Conservation (phyloP, 805 yeast species). For the Danielozyma ontarioensis region DNA sequence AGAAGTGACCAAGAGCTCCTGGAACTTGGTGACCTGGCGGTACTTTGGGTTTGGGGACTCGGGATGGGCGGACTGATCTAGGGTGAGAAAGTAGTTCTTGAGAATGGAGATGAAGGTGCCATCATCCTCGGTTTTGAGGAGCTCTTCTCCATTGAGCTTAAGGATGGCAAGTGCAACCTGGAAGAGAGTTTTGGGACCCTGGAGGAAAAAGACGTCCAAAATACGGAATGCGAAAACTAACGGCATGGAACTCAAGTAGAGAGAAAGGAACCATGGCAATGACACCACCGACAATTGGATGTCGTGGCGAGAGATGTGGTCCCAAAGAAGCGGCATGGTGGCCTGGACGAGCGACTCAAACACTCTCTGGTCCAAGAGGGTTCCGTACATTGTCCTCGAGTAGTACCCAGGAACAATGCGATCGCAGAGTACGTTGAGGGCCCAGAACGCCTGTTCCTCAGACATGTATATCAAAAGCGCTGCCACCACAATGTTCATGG, state of each 20-base stretch:
- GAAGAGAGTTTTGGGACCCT: constrained; percentile 84
- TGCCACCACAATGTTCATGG: constrained; percentile 92
- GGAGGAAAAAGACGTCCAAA: constrained; percentile 81
- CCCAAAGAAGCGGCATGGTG: constrained; percentile 85
- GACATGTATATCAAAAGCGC: constrained; percentile 78
- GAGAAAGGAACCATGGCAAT: constrained; percentile 91
- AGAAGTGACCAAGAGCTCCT: constrained; percentile 84
- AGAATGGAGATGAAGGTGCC: constrained; percentile 85
- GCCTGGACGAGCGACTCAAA: constrained; percentile 86
- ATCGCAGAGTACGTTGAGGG: constrained; percentile 75
- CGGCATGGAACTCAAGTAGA: constrained; percentile 92
- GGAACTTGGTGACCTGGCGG: constrained; percentile 74
- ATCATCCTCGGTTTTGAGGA: constrained; percentile 80
- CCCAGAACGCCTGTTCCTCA: constrained; percentile 98
- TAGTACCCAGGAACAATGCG: constrained; percentile 90
- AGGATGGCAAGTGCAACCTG: constrained; percentile 93
- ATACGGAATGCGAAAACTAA: constrained; percentile 88
- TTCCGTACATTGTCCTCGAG: constrained; percentile 96
- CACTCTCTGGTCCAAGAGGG: constrained; percentile 87
- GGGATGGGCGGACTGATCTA: constrained; percentile 79
- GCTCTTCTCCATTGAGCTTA: constrained; percentile 79
- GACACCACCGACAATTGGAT: constrained; percentile 92
- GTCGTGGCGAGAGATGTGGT: constrained; percentile 70
- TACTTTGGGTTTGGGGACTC: constrained; percentile 58
- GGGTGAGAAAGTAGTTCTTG: constrained; percentile 71